Conservation (phyloP, 2,329 filamentous ascomycete species). For the Curvularia lunata region DNA sequence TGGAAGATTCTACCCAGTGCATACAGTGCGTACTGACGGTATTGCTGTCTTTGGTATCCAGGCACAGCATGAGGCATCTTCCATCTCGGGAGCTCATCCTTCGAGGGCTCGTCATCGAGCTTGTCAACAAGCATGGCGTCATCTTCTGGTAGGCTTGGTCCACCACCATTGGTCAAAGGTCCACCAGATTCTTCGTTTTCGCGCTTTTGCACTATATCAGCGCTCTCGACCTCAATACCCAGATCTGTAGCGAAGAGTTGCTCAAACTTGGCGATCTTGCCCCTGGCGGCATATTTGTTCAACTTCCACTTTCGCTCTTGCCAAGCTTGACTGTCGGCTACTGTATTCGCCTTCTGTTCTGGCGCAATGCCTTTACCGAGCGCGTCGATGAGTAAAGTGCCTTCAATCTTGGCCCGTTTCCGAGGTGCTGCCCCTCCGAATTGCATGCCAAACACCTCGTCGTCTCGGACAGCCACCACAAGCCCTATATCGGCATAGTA, state of each 20-base stretch:
- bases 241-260: constrained; percentile 48
- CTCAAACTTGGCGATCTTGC: constrained; percentile 52
- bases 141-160: constrained; percentile 26
- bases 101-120: constrained; percentile 21
- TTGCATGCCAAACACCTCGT: constrained; percentile 71
- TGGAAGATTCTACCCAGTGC: constrained; percentile 58
- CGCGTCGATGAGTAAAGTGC: constrained; percentile 73
- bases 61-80: constrained; percentile 41
- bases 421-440: constrained; percentile 41
- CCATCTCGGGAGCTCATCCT: constrained; percentile 57
- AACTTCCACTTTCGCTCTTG: constrained; percentile 42
- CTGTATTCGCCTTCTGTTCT: constrained; percentile 6
- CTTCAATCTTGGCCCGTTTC: constrained; percentile 47
- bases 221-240: constrained; percentile 40
- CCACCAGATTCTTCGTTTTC: constrained; percentile 31
- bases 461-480: constrained; percentile 68
- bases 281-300: constrained; percentile 46
- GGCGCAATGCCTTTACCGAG: constrained; percentile 67
- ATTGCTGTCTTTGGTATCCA: constrained; percentile 60
- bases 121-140: constrained; percentile 27
- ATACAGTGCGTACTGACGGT: constrained; percentile 69
- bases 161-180: constrained; percentile 31
- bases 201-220: constrained; percentile 24
- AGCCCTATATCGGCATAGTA: constrained; percentile 72
- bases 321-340: constrained; percentile 32